Conservation (phyloP, 1,284 basidiomycete genomes). For the Trametes polyzona region DNA sequence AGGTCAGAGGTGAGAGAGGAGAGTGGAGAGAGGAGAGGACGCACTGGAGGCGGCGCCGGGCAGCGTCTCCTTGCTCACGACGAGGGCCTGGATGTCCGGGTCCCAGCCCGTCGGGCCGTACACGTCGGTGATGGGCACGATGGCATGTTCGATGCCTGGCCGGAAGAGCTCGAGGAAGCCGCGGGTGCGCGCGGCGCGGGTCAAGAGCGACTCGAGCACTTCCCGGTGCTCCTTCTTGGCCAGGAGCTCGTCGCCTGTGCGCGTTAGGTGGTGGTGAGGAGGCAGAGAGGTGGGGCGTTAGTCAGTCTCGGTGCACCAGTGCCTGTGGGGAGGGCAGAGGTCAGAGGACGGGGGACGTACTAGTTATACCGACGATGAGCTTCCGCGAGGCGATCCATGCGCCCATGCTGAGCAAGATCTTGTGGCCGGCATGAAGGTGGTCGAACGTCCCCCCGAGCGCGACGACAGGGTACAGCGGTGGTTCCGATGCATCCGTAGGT, state of each 20-base stretch:
- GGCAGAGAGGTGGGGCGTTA: too few relatives aligned
- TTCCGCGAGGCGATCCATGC: slow-evolving; percentile 80
- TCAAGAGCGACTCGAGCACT: slow-evolving; percentile 68
- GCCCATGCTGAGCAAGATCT: slow-evolving; percentile 93
- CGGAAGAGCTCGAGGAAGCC: slow-evolving; percentile 73
- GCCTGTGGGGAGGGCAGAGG: slow-evolving; percentile 7
- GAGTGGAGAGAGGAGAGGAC: slow-evolving; percentile 31
- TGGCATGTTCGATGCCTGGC: slow-evolving; percentile 61
- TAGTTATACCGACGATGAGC: slow-evolving; percentile 89
- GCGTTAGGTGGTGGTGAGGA: neutral
- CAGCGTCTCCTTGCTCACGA: slow-evolving; percentile 87
- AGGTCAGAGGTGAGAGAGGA: neutral
- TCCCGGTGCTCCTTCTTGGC: slow-evolving; percentile 74
- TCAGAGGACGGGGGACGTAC: slow-evolving; percentile 42
- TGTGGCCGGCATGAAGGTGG: slow-evolving; percentile 97
- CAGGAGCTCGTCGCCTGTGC: slow-evolving; percentile 73
- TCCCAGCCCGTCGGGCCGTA: slow-evolving; percentile 90
- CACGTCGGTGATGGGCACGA: slow-evolving; percentile 79
- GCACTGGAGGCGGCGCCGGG: slow-evolving; percentile 74
- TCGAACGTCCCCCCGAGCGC: slow-evolving; percentile 90
- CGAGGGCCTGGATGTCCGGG: slow-evolving; percentile 81
- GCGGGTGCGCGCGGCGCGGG: slow-evolving; percentile 59
- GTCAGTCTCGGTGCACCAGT: too few relatives aligned
- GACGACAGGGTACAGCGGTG: slow-evolving; percentile 48
- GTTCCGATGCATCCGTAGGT: slow-evolving; percentile 20